Percentiles rank a stretch among this genome's conserved stretches.
These are phyloP conservation scores for Volvox reticuliferus DNA, from an alignment of 139 green algal genomes.

Conservation along the genomic window DNA sequence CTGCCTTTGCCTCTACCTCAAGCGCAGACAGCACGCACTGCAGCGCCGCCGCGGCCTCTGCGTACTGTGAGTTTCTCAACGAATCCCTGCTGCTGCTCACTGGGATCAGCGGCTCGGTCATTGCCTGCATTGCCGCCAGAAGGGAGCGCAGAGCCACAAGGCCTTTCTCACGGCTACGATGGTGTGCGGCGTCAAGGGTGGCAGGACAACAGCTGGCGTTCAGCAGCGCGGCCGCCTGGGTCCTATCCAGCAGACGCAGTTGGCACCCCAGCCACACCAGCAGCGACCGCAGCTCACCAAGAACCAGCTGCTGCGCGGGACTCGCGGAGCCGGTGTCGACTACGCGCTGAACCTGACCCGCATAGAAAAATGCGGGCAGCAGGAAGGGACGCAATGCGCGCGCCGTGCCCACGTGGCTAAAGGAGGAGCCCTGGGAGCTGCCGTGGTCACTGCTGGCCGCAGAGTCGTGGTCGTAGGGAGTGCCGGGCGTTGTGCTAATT, in stretches of 20 bases:
- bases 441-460: not conserved
- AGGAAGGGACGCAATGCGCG: slow-evolving; percentile 50
- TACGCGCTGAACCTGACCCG: slow-evolving; percentile 53
- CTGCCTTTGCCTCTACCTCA: slow-evolving; percentile 30
- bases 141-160: slow-evolving; percentile 20
- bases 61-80: not conserved
- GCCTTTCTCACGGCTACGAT: not conserved
- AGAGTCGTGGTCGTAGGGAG: too few species aligned
- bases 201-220: not conserved
- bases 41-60: not conserved
- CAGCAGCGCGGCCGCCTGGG: slow-evolving; percentile 19
- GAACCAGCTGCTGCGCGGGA: slow-evolving; percentile 36
- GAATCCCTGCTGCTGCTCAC: not conserved
- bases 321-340: slow-evolving; percentile 39
- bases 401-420: not conserved
- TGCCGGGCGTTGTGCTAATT: too few species aligned
- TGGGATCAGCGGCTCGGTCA: not conserved
- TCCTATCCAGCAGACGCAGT: slow-evolving; percentile 22
- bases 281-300: slow-evolving; percentile 40
- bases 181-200: not conserved
- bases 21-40: not conserved
- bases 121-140: not conserved
- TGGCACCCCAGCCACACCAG: slow-evolving; percentile 49
- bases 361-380: slow-evolving; percentile 56
- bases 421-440: not conserved